These are phyloP conservation scores for Sphagnum tenellum DNA, from an alignment of 225 moss, liverwort and hornwort genomes.

Conservation along the genomic window DNA sequence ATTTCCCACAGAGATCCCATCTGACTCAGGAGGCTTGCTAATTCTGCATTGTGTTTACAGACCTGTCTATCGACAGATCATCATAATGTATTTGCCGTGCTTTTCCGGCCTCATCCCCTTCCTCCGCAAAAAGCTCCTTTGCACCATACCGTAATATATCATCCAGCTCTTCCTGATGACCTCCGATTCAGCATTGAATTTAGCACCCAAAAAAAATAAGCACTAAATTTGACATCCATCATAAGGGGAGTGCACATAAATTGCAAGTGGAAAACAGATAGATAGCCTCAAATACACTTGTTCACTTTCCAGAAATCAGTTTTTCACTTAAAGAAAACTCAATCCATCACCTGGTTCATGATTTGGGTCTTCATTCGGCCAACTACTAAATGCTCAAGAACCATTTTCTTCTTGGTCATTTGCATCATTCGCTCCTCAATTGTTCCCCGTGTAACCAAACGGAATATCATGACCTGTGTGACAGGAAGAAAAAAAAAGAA, in stretches of 20 bases:
- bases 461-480: conserved; percentile 90
- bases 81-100: conserved; percentile 81
- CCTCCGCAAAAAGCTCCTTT: conserved; percentile 70
- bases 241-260: no score
- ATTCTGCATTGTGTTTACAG: no score
- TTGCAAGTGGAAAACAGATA: no score
- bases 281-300: no score
- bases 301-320: no score
- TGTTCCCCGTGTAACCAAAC: conserved; percentile 83
- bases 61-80: conserved; percentile 89
- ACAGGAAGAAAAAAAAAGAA: not conserved
- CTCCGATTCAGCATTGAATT: not conserved
- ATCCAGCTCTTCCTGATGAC: conserved; percentile 79
- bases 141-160: conserved; percentile 91
- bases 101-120: conserved; percentile 64
- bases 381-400: conserved; percentile 74
- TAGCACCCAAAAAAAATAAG: no score
- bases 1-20: no score
- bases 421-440: conserved; percentile 99
- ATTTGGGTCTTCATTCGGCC: conserved; percentile 81
- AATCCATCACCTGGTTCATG: conserved; percentile 57
- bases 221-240: no score
- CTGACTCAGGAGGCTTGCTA: no score
- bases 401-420: conserved; percentile 92
- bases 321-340: not conserved